phyloP scores from a whole-genome alignment of 371 early-diverging fungal genomes.

The Coemansia sp. region DNA sequence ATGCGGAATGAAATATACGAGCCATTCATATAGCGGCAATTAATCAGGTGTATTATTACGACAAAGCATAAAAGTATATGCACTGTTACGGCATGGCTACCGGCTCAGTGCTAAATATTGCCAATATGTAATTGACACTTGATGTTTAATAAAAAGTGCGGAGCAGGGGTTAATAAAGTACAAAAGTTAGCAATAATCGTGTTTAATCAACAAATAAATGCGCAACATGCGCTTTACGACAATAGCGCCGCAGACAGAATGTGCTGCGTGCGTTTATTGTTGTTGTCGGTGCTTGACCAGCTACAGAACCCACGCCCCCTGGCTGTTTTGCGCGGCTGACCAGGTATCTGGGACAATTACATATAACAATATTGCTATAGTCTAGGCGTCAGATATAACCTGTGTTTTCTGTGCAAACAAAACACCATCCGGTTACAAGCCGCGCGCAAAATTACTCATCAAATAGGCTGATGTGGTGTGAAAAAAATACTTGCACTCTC shows the following conservation, averaged over 20 bases:
- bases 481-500: not conserved
- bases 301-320: too few relatives aligned
- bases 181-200: not conserved
- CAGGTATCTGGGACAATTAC: too few relatives aligned
- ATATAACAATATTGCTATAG: not conserved
- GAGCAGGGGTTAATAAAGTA: too few relatives aligned
- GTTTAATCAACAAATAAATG: conserved; percentile 1
- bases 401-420: not conserved
- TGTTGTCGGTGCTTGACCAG: too few relatives aligned
- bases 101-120: not conserved
- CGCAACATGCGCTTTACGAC: not conserved
- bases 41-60: too few relatives aligned
- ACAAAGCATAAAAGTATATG: too few relatives aligned
- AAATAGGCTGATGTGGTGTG: not conserved
- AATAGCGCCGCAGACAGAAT: too few relatives aligned
- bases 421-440: too few relatives aligned
- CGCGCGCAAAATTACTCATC: not conserved
- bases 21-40: not conserved
- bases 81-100: not conserved
- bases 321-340: too few relatives aligned
- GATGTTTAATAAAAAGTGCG: too few relatives aligned
- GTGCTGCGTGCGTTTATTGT: too few relatives aligned
- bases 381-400: not conserved
- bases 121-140: not conserved
- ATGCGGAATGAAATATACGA: not conserved